Conservation (phyloP, 2,329 filamentous ascomycete genomes). For the Paecilomyces dactylethromorphus region DNA sequence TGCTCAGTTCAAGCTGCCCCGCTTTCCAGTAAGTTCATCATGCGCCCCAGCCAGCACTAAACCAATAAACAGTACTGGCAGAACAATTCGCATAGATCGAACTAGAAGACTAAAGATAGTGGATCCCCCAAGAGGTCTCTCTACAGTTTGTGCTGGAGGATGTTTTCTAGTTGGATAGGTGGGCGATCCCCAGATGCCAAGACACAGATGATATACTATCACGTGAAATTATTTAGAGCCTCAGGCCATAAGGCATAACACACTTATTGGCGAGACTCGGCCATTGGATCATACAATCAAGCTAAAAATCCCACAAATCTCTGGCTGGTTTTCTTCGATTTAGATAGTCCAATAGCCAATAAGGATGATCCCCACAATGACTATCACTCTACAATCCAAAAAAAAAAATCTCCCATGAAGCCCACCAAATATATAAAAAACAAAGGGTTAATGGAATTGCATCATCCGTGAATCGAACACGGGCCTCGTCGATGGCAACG, state of each 20-base stretch:
- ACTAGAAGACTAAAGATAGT: neutral
- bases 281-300: too few species aligned
- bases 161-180: neutral
- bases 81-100: neutral
- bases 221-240: neutral
- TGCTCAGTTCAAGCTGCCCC: neutral
- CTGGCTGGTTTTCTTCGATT: too few species aligned
- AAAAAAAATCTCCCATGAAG: neutral
- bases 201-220: neutral
- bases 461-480: conserved; percentile 43
- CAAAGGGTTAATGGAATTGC: conserved; percentile 14
- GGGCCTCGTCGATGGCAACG: conserved; percentile 42
- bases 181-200: neutral
- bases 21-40: neutral
- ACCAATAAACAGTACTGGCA: neutral
- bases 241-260: neutral
- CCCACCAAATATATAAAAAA: neutral
- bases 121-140: neutral
- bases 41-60: neutral
- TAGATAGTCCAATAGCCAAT: too few species aligned
- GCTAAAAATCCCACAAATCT: too few species aligned
- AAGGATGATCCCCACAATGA: too few species aligned
- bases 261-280: neutral
- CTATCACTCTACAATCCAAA: neutral
- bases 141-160: neutral